Evolutionary conservation across 208 protist species (phyloP), one percentile per base, ranked within the genome.

Genomic region (Angomonas deanei): DNA sequence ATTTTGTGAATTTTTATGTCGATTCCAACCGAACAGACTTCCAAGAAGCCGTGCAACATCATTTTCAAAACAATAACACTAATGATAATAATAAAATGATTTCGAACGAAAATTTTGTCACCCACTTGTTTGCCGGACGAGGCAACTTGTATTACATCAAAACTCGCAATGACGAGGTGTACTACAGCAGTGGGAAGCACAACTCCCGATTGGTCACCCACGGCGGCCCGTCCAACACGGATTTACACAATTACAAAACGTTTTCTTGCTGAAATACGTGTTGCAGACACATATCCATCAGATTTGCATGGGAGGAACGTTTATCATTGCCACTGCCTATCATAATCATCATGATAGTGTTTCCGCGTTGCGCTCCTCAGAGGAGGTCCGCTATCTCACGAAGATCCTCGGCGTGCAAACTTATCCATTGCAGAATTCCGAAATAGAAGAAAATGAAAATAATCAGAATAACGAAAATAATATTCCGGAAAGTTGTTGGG

Each of bases 121-220:
- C 53, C 15, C 53, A 57, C 3, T 71, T 93, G 8, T 26, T 81
- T 10, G 75, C 78, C 2, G 84, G 87, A 3, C 76, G 78, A 31
- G 83, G 84, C 11, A 88, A 71, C 15, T 52, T 78, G 46, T 79
- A 61, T 48, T 61, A 56, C 10, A 72, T 65, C 30, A 1, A 87
- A 31, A 79, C 36, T n/a, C 36, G 67, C 2, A 47, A 32, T 1
- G 78, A 81, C 10, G 84, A 84, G 1, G 34, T 21, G 26, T 60
- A 87, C n/a, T 88, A 80, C 46, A 83, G 88, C n/a, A 89, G 87
- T 83, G 83, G 83, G 31, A 88, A 88, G 55, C 82, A 89, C 67
- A 50, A 34, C n/a, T 79, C 83, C 46, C 10, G 61, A 33, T 79
- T 72, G 49, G 69, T n/a, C n/a, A n/a, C n/a, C n/a, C n/a, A n/a